Base-by-base conservation (phyloP, 1,284 basidiomycete genomes). In the Ustilago bromivora region DNA sequence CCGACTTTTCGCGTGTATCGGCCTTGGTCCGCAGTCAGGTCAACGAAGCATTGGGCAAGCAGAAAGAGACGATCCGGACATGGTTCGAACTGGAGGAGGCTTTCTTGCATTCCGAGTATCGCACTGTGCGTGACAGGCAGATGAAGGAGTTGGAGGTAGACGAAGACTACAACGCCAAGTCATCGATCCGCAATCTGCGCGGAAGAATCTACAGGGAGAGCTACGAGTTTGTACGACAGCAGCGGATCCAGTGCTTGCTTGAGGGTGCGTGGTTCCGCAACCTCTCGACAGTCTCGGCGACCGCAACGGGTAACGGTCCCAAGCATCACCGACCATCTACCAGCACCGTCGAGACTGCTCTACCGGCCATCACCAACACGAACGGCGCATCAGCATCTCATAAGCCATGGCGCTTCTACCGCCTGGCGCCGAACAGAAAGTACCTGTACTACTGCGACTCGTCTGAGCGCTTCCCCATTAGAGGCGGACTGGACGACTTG, bases 181-280 rank as follows among this genome's bases (percentile, higher is more conserved):
- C 80, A 4, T 75, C 80, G 43, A 78, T 84, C 56, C 61, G 78
- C n/a, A 95, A 94, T 85, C 87, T 98, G 62, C 91, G 94, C 46
- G 92, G 92, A 34, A 93, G 94, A 81, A 89, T 98, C 43, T 93
- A 94, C 87, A 93, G 92, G 79, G 96, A 98, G 84, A 95, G 94
- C 15, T 95, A 92, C 82, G 95, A 96, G 82, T 96, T 97, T 82
- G 92, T 98, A 34, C 89, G 92, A 35, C 92, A 94, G 84, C 96
- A 98, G 87, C 90, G 96, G 53, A 92, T 95, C 79, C 92, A 94
- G 76, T 95, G 94, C 83, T 86, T 96, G 49, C 87, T 94, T 56
- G 92, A 94, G 82, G 94, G 94, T n/a, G 92, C 94, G 40, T 96
- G 94, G 94, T 95, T 96, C 86, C 90, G 92, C 75, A 93, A 92